phyloP scores from a whole-genome alignment of 2,329 filamentous ascomycete genomes.

The Cryphonectria carpinicola region DNA sequence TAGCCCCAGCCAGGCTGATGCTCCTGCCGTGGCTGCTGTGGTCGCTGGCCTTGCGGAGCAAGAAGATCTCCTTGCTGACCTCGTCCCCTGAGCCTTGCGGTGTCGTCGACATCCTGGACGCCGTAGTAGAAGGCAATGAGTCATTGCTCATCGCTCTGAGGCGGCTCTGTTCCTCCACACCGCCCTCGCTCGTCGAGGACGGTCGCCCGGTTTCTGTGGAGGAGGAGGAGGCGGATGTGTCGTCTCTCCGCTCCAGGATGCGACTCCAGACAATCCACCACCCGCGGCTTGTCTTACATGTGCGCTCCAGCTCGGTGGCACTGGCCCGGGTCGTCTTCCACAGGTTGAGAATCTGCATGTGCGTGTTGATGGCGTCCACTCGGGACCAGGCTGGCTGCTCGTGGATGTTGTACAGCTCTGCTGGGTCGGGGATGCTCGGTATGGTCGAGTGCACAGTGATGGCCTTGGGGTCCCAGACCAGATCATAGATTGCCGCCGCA shows the following conservation, averaged over 20 bases:
- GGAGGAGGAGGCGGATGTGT: not conserved
- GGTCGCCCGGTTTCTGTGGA: conserved; percentile 18
- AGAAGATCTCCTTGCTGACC: conserved; percentile 62
- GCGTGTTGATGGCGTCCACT: conserved; percentile 66
- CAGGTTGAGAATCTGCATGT: conserved; percentile 65
- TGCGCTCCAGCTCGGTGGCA: conserved; percentile 58
- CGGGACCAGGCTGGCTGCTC: conserved; percentile 55
- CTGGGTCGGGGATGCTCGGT: conserved; percentile 64
- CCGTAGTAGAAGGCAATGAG: conserved; percentile 18
- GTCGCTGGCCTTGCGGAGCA: conserved; percentile 64
- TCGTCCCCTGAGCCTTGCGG: conserved; percentile 7
- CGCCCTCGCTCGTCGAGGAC: not conserved
- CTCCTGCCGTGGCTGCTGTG: conserved; percentile 44
- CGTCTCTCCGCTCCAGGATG: conserved; percentile 47
- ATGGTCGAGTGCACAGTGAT: conserved; percentile 66
- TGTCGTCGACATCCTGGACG: conserved; percentile 19
- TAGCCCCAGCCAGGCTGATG: conserved; percentile 39
- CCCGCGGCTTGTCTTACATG: conserved; percentile 67
- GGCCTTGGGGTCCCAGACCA: conserved; percentile 63
- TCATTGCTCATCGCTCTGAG: conserved; percentile 25
- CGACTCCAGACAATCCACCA: conserved; percentile 74
- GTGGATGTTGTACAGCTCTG: conserved; percentile 29
- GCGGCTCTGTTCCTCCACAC: conserved; percentile 7
- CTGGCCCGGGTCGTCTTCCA: conserved; percentile 51
- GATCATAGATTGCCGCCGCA: conserved; percentile 58